Conservation (phyloP, 169 alveolate species). For the Theileria orientalis region DNA sequence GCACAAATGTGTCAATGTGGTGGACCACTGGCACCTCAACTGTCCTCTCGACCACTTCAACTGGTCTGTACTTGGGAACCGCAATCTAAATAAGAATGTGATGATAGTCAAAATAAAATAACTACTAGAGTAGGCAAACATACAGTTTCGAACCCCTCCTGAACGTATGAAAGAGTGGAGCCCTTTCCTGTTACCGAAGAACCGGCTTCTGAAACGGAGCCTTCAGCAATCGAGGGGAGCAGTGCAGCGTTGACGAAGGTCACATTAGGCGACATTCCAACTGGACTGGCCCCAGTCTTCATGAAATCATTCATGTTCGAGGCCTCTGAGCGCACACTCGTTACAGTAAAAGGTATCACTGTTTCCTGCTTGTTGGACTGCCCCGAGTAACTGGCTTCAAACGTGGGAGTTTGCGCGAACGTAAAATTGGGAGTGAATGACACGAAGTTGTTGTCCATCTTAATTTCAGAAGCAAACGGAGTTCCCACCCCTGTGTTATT, state of each 20-base stretch:
- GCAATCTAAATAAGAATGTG: conserved; percentile 25
- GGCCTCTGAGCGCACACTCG: conserved; percentile 5
- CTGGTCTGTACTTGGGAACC: conserved; percentile 73
- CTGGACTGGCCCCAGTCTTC: not conserved
- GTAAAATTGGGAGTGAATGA: too few species aligned
- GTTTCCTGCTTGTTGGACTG: too few species aligned
- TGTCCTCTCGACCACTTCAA: conserved; percentile 73
- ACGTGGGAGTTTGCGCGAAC: too few species aligned
- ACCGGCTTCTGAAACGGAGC: conserved; percentile 28
- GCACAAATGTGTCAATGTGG: conserved; percentile 71
- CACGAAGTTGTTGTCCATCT: too few species aligned
- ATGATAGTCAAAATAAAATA: not conserved
- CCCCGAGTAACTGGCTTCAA: too few species aligned
- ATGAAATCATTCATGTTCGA: too few species aligned
- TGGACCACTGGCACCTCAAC: conserved; percentile 79
- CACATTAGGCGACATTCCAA: too few species aligned
- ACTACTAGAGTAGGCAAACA: conserved; percentile 9
- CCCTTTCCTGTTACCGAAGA: conserved; percentile 67
- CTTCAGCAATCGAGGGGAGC: not conserved
- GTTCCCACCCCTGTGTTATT: too few species aligned
- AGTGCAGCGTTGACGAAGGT: not conserved
- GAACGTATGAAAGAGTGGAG: conserved; percentile 68
- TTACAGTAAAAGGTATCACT: too few species aligned
- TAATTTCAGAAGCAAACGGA: too few species aligned
- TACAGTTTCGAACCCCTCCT: conserved; percentile 76